Percentiles rank a stretch among this genome's conserved stretches.
phyloP scores from a whole-genome alignment of 345 rosid species.

The Pseudoturritis turrita region DNA sequence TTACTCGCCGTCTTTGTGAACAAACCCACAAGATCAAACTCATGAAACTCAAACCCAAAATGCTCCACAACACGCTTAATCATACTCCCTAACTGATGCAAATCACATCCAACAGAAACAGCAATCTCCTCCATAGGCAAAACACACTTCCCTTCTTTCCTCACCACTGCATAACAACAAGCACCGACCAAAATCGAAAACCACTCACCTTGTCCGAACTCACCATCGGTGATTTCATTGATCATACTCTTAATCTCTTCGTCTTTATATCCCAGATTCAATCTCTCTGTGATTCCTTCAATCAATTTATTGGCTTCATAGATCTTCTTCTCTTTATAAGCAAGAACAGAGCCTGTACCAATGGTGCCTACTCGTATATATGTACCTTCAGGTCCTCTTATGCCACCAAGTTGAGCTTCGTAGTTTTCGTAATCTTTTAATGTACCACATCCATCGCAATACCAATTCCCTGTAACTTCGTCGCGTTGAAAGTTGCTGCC shows the following conservation, averaged over 20 bases:
- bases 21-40: conserved; percentile 46
- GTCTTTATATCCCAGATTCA: conserved; percentile 30
- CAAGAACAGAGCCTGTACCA: conserved; percentile 48
- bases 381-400: conserved; percentile 56
- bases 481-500: conserved; percentile 42
- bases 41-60: conserved; percentile 46
- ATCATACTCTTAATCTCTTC: conserved; percentile 34
- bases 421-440: conserved; percentile 41
- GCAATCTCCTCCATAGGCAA: conserved; percentile 50
- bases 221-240: conserved; percentile 54
- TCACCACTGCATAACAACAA: conserved; percentile 49
- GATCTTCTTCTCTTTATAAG: conserved; percentile 57
- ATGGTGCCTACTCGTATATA: conserved; percentile 46
- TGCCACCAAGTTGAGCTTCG: conserved; percentile 41
- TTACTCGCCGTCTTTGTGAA: conserved; percentile 40
- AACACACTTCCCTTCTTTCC: conserved; percentile 44
- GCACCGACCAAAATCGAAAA: conserved; percentile 62
- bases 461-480: conserved; percentile 35
- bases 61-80: conserved; percentile 54
- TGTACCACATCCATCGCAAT: conserved; percentile 47
- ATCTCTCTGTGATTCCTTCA: conserved; percentile 21
- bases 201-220: conserved; percentile 71
- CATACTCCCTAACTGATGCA: conserved; percentile 68
- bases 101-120: conserved; percentile 44
- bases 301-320: conserved; percentile 53